phyloP scores from a whole-genome alignment of 768 basidiomycete genomes.

The Leccinum obscurum region DNA sequence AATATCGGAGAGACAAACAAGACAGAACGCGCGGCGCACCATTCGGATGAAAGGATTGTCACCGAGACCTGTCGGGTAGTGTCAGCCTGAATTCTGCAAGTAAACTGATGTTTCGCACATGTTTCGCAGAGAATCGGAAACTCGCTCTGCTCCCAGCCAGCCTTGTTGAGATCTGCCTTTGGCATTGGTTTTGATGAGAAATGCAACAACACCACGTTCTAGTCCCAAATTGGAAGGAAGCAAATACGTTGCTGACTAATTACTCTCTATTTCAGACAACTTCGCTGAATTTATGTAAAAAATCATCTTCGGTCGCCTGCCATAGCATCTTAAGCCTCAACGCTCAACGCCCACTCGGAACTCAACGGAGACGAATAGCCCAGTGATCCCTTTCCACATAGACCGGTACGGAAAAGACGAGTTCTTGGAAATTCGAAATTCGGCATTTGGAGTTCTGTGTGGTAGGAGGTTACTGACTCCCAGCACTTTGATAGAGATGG shows the following conservation, averaged over 20 bases:
- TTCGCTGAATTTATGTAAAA: too few species aligned
- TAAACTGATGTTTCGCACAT: constrained; percentile 49
- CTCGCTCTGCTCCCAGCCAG: constrained; percentile 92
- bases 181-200: constrained; percentile 46
- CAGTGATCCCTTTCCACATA: too few species aligned
- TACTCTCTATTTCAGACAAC: neutral
- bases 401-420: too few species aligned
- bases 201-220: neutral
- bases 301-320: too few species aligned
- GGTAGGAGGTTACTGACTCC: neutral
- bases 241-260: constrained; percentile 31
- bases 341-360: too few species aligned
- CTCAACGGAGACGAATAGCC: too few species aligned
- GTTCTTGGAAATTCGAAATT: neutral
- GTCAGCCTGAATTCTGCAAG: constrained; percentile 6
- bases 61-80: constrained; percentile 61
- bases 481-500: neutral
- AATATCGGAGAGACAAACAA: constrained; percentile 2
- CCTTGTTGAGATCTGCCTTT: constrained; percentile 93
- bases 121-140: constrained; percentile 94
- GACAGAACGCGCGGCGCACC: constrained; percentile 47
- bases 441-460: neutral
- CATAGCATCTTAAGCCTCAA: too few species aligned
- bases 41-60: constrained; percentile 93
- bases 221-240: constrained; percentile 5